Percentiles rank a stretch among this genome's conserved stretches.
Conservation (phyloP, 257 asterid species). For the Solanum clarkiae region DNA sequence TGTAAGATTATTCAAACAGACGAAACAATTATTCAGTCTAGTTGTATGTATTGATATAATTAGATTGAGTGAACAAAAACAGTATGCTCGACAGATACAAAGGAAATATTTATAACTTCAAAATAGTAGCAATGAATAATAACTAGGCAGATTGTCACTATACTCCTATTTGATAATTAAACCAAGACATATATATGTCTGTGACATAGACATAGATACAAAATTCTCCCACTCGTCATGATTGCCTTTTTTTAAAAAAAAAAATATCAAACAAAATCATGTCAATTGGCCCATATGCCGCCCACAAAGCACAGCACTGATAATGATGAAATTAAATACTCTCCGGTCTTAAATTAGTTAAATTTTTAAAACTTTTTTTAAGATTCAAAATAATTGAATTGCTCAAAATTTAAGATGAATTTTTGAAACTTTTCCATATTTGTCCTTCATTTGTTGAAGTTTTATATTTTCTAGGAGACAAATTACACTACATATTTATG, state of each 20-base stretch:
- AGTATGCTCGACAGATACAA: not conserved
- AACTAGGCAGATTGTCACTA: not conserved
- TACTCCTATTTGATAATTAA: not conserved
- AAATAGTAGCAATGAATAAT: too few species aligned
- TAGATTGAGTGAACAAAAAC: not conserved
- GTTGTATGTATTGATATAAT: not conserved
- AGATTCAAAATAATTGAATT: too few species aligned
- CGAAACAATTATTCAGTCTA: not conserved
- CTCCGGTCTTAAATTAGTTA: too few species aligned
- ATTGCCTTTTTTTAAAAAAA: not conserved
- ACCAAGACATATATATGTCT: too few species aligned
- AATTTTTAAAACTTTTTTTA: too few species aligned
- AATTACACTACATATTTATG: too few species aligned
- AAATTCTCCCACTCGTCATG: not conserved
- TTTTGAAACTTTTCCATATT: too few species aligned
- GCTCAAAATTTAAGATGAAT: too few species aligned
- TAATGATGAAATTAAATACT: not conserved
- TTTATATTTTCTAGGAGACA: too few species aligned
- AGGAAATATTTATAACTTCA: not conserved
- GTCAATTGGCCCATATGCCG: not conserved
- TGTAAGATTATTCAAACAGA: not conserved
- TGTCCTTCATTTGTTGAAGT: too few species aligned
- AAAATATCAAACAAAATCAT: not conserved
- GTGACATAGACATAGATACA: not conserved
- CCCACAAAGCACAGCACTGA: not conserved